A percentile compares a stretch with the other conserved stretches of the same genome.
These are phyloP conservation scores for Aspergillus sp. DNA, from an alignment of 2,329 filamentous ascomycete genomes.

Conservation along the genomic window DNA sequence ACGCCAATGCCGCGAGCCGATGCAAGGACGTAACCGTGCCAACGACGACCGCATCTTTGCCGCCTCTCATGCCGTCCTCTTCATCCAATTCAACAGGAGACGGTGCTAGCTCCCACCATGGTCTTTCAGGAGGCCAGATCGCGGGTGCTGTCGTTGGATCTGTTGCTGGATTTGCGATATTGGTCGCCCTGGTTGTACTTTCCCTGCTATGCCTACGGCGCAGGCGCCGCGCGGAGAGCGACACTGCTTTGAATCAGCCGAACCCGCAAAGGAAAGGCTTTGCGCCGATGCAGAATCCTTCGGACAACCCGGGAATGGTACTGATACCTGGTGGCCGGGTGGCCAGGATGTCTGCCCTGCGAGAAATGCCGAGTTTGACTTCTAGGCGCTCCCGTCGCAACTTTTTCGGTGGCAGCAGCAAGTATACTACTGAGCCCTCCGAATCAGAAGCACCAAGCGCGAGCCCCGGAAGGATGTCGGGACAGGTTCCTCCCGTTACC, in stretches of 20 bases:
- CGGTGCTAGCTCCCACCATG: constrained; percentile 32
- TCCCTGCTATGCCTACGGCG: constrained; percentile 54
- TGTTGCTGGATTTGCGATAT: constrained; percentile 60
- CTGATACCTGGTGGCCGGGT: constrained; percentile 81
- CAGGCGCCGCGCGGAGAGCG: constrained; percentile 55
- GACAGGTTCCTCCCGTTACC: constrained; percentile 38
- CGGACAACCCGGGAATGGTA: constrained; percentile 53
- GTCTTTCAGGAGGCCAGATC: constrained; percentile 76
- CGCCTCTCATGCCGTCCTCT: constrained; percentile 55
- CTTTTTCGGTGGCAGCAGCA: constrained; percentile 38
- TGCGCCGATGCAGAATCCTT: constrained; percentile 38
- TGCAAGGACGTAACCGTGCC: constrained; percentile 76
- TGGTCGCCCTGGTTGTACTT: constrained; percentile 58
- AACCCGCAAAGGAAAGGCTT: constrained; percentile 53
- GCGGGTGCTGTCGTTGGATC: constrained; percentile 85
- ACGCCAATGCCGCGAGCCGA: constrained; percentile 63
- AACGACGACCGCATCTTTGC: constrained; percentile 52
- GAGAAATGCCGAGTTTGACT: constrained; percentile 62
- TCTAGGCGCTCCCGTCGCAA: constrained; percentile 49
- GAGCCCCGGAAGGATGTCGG: constrained; percentile 63
- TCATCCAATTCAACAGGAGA: constrained; percentile 52
- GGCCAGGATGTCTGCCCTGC: constrained; percentile 89
- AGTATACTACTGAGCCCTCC: constrained; percentile 46
- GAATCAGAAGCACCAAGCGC: constrained; percentile 63
- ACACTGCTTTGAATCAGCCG: constrained; percentile 83